These are phyloP conservation scores for Sphagnum contortum DNA, from an alignment of 225 moss, liverwort and hornwort genomes.

Conservation along the genomic window DNA sequence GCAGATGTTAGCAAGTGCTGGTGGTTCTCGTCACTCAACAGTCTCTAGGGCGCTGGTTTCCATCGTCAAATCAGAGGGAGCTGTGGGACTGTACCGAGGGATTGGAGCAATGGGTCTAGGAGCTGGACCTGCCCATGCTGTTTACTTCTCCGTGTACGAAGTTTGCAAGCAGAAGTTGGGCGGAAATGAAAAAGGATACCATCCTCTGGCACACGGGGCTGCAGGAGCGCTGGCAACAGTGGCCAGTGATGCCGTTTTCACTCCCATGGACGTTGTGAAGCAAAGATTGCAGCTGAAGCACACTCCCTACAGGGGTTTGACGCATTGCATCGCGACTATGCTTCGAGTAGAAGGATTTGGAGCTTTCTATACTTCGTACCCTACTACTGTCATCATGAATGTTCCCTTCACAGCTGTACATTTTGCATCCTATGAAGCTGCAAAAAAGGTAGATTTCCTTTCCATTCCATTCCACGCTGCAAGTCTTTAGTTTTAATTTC, in stretches of 20 bases:
- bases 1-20: constrained; percentile 84
- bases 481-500: too few species aligned
- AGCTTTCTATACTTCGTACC: constrained; percentile 78
- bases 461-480: too few species aligned
- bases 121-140: constrained; percentile 93
- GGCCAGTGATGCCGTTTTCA: constrained; percentile 90
- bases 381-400: constrained; percentile 94
- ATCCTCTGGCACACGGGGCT: constrained; percentile 71
- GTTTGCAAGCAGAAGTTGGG: constrained; percentile 71
- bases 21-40: constrained; percentile 59
- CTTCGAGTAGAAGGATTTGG: constrained; percentile 57
- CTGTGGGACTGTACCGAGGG: constrained; percentile 80
- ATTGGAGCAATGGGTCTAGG: constrained; percentile 97
- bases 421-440: constrained; percentile 87
- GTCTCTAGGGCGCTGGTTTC: constrained; percentile 61
- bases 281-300: constrained; percentile 92
- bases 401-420: constrained; percentile 95
- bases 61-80: constrained; percentile 71
- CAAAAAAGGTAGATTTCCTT: constrained; percentile 48
- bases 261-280: constrained; percentile 98
- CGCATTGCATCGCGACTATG: constrained; percentile 67
- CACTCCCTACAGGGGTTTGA: constrained; percentile 69
- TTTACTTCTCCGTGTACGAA: constrained; percentile 88
- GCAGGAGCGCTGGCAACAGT: constrained; percentile 82
- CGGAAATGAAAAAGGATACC: constrained; percentile 68